Conservation (phyloP, 306 rosid genomes). For the Cicer judaicum region DNA sequence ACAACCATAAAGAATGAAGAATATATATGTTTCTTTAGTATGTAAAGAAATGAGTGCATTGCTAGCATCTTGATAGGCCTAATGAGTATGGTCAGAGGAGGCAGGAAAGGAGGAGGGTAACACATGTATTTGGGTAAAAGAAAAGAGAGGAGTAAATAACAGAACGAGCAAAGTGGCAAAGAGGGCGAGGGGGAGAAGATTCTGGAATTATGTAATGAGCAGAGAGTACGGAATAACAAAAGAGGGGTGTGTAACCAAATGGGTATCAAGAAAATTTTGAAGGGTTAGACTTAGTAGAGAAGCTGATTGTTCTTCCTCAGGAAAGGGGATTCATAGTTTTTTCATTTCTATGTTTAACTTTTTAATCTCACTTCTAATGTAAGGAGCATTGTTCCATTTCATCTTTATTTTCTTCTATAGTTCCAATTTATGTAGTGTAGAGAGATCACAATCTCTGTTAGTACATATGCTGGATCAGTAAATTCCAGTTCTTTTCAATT, state of each 20-base stretch:
- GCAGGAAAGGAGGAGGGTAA: no score
- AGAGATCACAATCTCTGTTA: neutral
- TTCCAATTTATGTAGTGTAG: neutral
- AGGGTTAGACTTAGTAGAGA: neutral
- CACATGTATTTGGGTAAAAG: no score
- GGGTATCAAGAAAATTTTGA: neutral
- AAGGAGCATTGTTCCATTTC: neutral
- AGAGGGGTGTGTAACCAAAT: neutral
- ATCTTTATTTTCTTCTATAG: slow-evolving; percentile 3
- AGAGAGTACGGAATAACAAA: neutral
- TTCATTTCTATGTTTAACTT: neutral
- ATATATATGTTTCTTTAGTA: no score
- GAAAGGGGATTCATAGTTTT: neutral
- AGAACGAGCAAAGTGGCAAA: neutral
- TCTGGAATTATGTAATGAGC: neutral
- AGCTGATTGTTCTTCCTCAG: neutral
- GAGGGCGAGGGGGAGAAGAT: neutral
- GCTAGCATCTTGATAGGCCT: no score
- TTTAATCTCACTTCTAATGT: neutral
- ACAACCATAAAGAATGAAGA: no score
- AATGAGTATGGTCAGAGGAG: no score
- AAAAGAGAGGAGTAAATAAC: no score
- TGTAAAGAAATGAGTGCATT: no score
- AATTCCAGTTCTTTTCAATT: neutral
- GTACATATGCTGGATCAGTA: neutral